Evolutionary conservation across 805 yeast genomes (phyloP).

Genomic region (Candida arabinofermentans): DNA sequence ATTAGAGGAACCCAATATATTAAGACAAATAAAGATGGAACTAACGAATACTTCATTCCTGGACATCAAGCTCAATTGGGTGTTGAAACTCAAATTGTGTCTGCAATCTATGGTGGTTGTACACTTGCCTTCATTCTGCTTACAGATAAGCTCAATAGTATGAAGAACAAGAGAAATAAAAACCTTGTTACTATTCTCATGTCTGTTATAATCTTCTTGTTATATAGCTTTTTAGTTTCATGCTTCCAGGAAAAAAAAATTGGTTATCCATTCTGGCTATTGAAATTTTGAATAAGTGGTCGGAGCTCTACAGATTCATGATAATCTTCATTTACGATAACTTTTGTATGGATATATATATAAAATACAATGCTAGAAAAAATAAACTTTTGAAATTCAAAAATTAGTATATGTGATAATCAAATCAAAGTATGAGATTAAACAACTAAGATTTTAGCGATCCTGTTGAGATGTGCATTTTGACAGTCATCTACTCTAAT

Average conservation of each 20-base stretch:
- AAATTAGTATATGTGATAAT: too few relatives aligned
- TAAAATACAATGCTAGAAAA: too few relatives aligned
- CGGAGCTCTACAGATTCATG: not conserved
- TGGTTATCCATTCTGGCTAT: slow-evolving; percentile 72
- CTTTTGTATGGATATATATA: not conserved
- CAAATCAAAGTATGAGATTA: too few relatives aligned
- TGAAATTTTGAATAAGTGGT: slow-evolving; percentile 17
- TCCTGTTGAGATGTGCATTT: too few relatives aligned
- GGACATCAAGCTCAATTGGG: slow-evolving; percentile 80
- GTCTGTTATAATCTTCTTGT: slow-evolving; percentile 43
- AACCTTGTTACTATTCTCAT: slow-evolving; percentile 45
- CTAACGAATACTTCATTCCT: slow-evolving; percentile 35
- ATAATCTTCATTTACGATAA: not conserved
- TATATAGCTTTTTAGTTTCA: slow-evolving; percentile 60
- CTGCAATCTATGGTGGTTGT: slow-evolving; percentile 66
- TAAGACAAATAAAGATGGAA: slow-evolving; percentile 38
- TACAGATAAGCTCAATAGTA: slow-evolving; percentile 50
- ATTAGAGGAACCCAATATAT: slow-evolving; percentile 73
- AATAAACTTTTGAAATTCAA: too few relatives aligned
- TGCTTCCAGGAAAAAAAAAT: slow-evolving; percentile 67
- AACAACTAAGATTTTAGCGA: too few relatives aligned
- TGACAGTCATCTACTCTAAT: too few relatives aligned
- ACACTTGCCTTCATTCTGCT: slow-evolving; percentile 58
- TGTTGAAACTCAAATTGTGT: slow-evolving; percentile 83
- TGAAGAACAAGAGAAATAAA: slow-evolving; percentile 43